A percentile compares a stretch with the other conserved stretches of the same genome.
Evolutionary conservation across 805 yeast genomes (phyloP).

Genomic region (Kluyveromyces wickerhamii): DNA sequence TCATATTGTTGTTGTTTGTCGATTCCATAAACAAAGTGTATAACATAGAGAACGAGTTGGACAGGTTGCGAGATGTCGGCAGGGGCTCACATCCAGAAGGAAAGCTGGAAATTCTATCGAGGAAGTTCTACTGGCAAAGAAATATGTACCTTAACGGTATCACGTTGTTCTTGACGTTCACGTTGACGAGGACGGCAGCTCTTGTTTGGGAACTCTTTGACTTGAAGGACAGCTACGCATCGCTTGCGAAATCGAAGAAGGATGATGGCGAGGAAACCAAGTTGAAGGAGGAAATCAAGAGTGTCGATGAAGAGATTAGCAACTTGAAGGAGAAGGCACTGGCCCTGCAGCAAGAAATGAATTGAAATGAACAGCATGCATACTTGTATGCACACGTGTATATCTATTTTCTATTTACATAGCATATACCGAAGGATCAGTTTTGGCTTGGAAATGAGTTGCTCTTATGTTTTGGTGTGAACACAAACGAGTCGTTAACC

Average conservation of each 20-base stretch:
- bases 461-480: constrained; percentile 92
- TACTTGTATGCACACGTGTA: too few species aligned
- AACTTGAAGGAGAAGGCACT: constrained; percentile 67
- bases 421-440: too few species aligned
- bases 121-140: constrained; percentile 92
- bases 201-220: constrained; percentile 65
- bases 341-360: constrained; percentile 52
- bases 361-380: background rate
- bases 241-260: constrained; percentile 1
- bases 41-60: constrained; percentile 51
- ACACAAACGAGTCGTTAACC: constrained; percentile 63
- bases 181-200: constrained; percentile 75
- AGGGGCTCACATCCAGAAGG: constrained; percentile 35
- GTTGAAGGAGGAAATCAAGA: constrained; percentile 44
- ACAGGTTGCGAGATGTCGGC: constrained; percentile 28
- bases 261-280: constrained; percentile 28
- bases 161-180: constrained; percentile 81
- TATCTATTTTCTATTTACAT: too few species aligned
- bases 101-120: constrained; percentile 78
- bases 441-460: constrained; percentile 62
- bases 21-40: constrained; percentile 84
- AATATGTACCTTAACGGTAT: constrained; percentile 94
- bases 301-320: constrained; percentile 57
- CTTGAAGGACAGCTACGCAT: constrained; percentile 49
- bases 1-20: constrained; percentile 72